Evolutionary conservation across 345 rosid genomes (phyloP).

Genomic region (Moringa oleifera): DNA sequence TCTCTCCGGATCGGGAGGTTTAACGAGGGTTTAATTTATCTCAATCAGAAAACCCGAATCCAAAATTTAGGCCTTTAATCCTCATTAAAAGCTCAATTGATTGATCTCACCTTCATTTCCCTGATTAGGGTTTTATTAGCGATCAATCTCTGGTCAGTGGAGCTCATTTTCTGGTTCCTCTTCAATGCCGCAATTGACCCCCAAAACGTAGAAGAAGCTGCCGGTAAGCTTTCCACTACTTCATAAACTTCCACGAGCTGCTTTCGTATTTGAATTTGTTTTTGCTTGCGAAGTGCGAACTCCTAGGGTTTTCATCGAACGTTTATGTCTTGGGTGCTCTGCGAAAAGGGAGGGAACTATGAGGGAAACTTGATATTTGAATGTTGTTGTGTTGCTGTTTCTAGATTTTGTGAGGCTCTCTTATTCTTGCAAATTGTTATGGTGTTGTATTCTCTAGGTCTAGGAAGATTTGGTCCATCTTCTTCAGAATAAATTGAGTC

Average conservation of each 20-base stretch:
- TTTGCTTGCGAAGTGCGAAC: neutral
- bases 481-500: neutral
- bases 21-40: neutral
- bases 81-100: neutral
- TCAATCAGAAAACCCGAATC: neutral
- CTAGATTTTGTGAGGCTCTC: neutral
- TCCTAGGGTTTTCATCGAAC: conserved; percentile 19
- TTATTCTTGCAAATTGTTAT: neutral
- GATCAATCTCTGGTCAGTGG: neutral
- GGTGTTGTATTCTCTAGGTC: neutral
- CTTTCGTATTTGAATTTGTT: conserved; percentile 1
- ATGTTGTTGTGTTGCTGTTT: neutral
- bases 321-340: neutral
- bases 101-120: neutral
- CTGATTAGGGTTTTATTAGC: conserved; percentile 2
- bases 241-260: conserved; percentile 1
- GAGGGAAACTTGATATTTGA: neutral
- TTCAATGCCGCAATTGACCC: neutral
- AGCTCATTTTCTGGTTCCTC: neutral
- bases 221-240: conserved; percentile 17
- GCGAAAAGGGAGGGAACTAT: neutral
- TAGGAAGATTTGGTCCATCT: too few relatives aligned
- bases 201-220: neutral
- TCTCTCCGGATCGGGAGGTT: conserved; percentile 12
- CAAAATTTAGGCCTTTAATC: neutral